These are phyloP conservation scores for Tuber umbilicatum DNA, from an alignment of 495 filamentous ascomycete genomes.

Conservation along the genomic window DNA sequence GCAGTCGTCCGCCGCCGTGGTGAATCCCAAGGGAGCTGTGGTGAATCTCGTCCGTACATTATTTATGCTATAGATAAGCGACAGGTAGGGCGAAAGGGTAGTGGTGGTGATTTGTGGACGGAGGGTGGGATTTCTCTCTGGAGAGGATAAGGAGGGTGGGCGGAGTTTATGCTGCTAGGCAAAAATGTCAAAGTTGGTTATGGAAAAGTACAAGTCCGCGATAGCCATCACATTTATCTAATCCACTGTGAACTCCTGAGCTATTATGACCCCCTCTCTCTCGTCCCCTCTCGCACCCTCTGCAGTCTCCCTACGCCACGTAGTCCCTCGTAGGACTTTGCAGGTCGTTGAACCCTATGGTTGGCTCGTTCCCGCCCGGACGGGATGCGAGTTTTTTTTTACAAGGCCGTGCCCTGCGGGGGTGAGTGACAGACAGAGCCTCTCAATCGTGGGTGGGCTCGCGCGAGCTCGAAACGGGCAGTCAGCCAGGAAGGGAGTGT, in stretches of 20 bases:
- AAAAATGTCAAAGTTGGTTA: slow-evolving; percentile 38
- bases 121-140: slow-evolving; percentile 2
- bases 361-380: slow-evolving; percentile 14
- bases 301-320: slow-evolving; percentile 4
- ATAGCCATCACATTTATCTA: slow-evolving; percentile 40
- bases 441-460: slow-evolving; percentile 22
- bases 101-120: slow-evolving; percentile 11
- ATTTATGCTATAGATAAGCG: slow-evolving; percentile 17
- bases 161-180: slow-evolving; percentile 29
- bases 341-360: slow-evolving; percentile 16
- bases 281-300: background rate
- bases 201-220: slow-evolving; percentile 33
- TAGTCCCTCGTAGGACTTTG: background rate
- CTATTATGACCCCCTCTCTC: slow-evolving; percentile 9
- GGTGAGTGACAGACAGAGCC: slow-evolving; percentile 14
- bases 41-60: slow-evolving; percentile 38
- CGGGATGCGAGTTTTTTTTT: background rate
- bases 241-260: slow-evolving; percentile 27
- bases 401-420: background rate
- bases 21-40: slow-evolving; percentile 31
- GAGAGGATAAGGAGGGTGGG: background rate
- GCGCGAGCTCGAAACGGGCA: slow-evolving; percentile 21
- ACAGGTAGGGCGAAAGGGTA: slow-evolving; percentile 36
- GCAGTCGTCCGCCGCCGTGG: slow-evolving; percentile 28
- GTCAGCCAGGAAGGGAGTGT: background rate